These are phyloP conservation scores for Clavariopsis aquatica DNA, from an alignment of 495 filamentous ascomycete genomes.

Conservation along the genomic window DNA sequence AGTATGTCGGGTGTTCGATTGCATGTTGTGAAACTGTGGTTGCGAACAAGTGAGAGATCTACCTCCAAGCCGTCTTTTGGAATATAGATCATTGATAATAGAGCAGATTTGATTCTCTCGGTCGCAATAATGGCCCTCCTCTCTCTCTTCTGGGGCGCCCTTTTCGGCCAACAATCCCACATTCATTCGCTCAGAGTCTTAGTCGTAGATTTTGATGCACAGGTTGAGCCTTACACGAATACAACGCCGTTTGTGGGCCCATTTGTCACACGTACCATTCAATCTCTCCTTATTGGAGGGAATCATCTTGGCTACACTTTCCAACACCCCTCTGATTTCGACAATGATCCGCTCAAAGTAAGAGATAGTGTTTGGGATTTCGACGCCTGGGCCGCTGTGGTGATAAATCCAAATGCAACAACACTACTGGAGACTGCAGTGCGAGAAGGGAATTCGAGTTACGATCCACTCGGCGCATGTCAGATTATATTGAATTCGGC, in stretches of 20 bases:
- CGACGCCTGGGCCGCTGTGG: constrained; percentile 63
- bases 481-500: constrained; percentile 35
- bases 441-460: constrained; percentile 57
- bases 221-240: constrained; percentile 53
- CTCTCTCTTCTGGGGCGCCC: constrained; percentile 63
- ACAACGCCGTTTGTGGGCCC: constrained; percentile 59
- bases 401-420: constrained; percentile 68
- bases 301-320: constrained; percentile 54
- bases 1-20: constrained; percentile 51
- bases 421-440: constrained; percentile 60
- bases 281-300: constrained; percentile 9
- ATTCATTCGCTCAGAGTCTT: constrained; percentile 54
- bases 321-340: constrained; percentile 52
- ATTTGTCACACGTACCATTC: constrained; percentile 49
- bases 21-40: constrained; percentile 49
- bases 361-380: constrained; percentile 64
- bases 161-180: constrained; percentile 55
- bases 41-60: constrained; percentile 47
- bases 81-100: background rate
- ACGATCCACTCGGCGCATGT: constrained; percentile 41
- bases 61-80: background rate
- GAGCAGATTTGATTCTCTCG: constrained; percentile 53
- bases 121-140: constrained; percentile 57
- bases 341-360: constrained; percentile 60
- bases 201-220: constrained; percentile 67